Evolutionary conservation across 2,329 filamentous ascomycete genomes (phyloP), one percentile per base, ranked within the genome.

Genomic region (Epichloe sylvatica): DNA sequence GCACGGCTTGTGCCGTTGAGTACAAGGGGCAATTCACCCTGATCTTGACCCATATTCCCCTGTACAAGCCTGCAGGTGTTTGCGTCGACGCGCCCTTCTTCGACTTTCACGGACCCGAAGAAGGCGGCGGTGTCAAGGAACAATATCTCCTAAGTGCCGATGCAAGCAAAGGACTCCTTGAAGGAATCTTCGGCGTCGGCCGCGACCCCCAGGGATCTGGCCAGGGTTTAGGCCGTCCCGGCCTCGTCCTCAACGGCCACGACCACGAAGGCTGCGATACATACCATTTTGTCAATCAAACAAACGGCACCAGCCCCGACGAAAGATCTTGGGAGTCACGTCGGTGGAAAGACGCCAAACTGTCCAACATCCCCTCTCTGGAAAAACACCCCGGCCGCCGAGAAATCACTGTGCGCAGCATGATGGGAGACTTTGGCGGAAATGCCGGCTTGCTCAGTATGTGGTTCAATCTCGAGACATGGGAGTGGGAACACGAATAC

Each of bases 381-480:
- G 57, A 66, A 2, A 70, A 67, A 4, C 57, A 77, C 3, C 78
- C 84, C 0, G 84, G 84, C 0, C 71, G 96, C 5, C 75, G 91
- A 30, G 92, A 98, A 67, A 80, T 97, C 55, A 98, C 92, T 0
- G 85, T 98, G 2, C 81, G 90, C 52, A 95, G 88, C 65, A 97
- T 98, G 89, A 98, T 98, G 92, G 92, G 92, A 50, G 86, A 86
- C 50, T 98, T 85, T 66, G 83, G 81, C n/a, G 92, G 92, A 19
- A 92, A 96, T 62, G 88, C 89, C 0, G 92, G 89, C 0, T 72
- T 98, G 40, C 67, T 98, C 39, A 92, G 85, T 53, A 76, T 86
- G 1, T 98, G 91, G 91, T 97, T 91, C 61, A 87, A 97, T 63
- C 66, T 77, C 50, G 70, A 74, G 2, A 65, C 67, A 1, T 82